Conservation (phyloP, 495 filamentous ascomycete species). For the Penicillium crystallinum region DNA sequence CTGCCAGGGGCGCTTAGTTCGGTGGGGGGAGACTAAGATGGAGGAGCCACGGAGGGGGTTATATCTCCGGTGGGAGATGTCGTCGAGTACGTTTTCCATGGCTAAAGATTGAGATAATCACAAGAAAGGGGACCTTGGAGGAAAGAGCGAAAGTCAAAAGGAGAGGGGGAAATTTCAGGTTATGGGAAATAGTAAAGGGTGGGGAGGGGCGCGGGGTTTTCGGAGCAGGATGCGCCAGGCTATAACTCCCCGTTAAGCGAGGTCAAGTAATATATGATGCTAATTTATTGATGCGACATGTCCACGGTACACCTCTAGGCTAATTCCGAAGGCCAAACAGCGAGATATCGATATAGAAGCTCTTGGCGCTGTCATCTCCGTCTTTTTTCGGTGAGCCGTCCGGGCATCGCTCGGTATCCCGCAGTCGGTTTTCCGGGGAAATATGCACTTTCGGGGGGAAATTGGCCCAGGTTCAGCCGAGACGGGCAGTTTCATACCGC, state of each 20-base stretch:
- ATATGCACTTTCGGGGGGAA: neutral
- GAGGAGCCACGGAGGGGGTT: conserved; percentile 87
- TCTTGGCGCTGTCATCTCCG: conserved; percentile 8
- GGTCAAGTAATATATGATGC: neutral
- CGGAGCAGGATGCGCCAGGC: conserved; percentile 1
- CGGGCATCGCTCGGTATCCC: conserved; percentile 27
- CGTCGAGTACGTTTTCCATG: conserved; percentile 79
- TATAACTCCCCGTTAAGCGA: neutral
- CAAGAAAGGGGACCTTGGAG: conserved; percentile 8
- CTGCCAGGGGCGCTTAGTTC: conserved; percentile 98
- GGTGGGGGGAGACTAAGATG: conserved; percentile 90
- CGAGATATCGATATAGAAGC: neutral
- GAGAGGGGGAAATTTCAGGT: conserved; percentile 1
- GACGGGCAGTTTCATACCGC: neutral
- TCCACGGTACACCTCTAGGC: neutral
- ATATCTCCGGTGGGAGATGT: conserved; percentile 93
- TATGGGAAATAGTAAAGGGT: conserved; percentile 2
- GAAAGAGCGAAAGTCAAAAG: neutral
- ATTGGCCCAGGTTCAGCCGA: neutral
- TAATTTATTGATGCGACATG: neutral
- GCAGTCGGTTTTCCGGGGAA: conserved; percentile 12
- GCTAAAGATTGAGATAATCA: neutral
- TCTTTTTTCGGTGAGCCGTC: conserved; percentile 24
- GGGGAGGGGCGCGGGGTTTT: conserved; percentile 15
- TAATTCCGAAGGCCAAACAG: neutral